phyloP scores from a whole-genome alignment of 352 stramenopile species.

The Globisporangium irregulare region DNA sequence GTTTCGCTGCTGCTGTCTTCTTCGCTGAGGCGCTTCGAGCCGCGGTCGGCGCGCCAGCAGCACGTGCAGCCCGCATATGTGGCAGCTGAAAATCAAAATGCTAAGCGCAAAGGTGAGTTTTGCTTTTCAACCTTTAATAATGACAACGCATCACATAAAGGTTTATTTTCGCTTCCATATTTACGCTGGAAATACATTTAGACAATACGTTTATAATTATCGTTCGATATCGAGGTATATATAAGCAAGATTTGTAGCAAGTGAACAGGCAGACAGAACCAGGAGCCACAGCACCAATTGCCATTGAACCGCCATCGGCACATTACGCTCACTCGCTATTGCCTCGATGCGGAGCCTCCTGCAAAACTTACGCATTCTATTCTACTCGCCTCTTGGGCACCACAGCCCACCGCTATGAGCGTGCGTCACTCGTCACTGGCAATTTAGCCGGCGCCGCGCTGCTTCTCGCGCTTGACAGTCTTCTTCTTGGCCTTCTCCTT shows the following conservation, averaged over 20 bases:
- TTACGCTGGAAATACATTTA: background rate
- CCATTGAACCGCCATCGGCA: background rate
- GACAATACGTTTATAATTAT: background rate
- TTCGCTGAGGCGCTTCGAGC: background rate
- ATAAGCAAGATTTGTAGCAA: background rate
- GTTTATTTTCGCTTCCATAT: background rate
- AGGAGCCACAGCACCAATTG: background rate
- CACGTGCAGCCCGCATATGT: constrained; percentile 5
- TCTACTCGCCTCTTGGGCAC: background rate
- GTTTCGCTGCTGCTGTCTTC: background rate
- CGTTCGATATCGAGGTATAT: background rate
- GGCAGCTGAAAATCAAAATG: background rate
- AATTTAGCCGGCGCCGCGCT: constrained; percentile 40
- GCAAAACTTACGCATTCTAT: background rate
- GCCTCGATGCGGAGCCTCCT: background rate
- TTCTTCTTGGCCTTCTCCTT: constrained; percentile 59
- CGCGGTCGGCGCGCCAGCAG: background rate
- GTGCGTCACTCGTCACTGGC: no score
- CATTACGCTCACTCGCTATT: background rate
- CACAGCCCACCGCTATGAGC: background rate
- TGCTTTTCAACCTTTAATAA: background rate
- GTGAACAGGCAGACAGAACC: background rate
- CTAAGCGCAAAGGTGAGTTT: background rate
- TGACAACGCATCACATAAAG: background rate
- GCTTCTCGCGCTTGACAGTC: constrained; percentile 62